Conservation (phyloP, 257 asterid species). For the Nemophila menziesii region DNA sequence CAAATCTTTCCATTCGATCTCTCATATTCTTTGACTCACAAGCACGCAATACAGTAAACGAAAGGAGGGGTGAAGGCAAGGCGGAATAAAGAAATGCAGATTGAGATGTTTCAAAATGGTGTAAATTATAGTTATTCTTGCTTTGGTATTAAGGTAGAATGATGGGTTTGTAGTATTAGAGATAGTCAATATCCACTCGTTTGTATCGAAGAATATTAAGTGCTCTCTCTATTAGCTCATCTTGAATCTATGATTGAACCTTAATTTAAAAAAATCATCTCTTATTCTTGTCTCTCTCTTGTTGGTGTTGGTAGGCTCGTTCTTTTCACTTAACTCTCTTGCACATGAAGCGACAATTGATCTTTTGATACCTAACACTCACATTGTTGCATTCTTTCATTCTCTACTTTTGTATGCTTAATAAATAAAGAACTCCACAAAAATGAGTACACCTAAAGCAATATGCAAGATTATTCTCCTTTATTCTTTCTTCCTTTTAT, state of each 20-base stretch:
- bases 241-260: not conserved
- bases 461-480: too few species aligned
- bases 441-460: too few species aligned
- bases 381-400: not conserved
- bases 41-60: not conserved
- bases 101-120: slow-evolving; percentile 18
- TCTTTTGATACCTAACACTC: not conserved
- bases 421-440: too few species aligned
- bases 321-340: slow-evolving; percentile 4
- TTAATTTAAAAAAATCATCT: not conserved
- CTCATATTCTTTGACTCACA: slow-evolving; percentile 25
- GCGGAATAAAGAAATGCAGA: not conserved
- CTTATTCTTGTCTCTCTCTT: not conserved
- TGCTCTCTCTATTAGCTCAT: not conserved
- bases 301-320: not conserved
- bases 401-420: too few species aligned
- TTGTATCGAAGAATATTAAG: slow-evolving; percentile 13
- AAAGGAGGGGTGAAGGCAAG: not conserved
- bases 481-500: too few species aligned
- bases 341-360: not conserved
- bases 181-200: slow-evolving; percentile 25
- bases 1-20: slow-evolving; percentile 47
- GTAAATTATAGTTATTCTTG: slow-evolving; percentile 14
- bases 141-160: slow-evolving; percentile 47
- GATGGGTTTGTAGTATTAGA: slow-evolving; percentile 21